phyloP scores from a whole-genome alignment of 2,329 filamentous ascomycete genomes.

The Talaromyces funiculosus region DNA sequence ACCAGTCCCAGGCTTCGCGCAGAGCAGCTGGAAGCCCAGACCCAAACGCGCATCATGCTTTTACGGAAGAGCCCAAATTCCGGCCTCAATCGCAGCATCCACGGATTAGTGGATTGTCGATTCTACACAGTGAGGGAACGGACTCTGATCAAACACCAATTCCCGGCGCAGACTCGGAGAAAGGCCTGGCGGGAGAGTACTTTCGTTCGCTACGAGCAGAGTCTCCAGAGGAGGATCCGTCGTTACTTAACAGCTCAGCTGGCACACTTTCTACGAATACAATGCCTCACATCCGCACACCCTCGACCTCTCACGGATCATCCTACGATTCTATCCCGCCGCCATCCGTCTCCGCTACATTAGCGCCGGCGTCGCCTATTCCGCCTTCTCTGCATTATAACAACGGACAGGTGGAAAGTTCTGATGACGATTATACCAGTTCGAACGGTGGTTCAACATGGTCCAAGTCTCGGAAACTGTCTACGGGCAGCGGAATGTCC shows the following conservation, averaged over 20 bases:
- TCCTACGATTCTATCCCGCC: conserved; percentile 35
- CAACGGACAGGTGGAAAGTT: conserved; percentile 59
- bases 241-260: conserved; percentile 10
- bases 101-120: conserved; percentile 59
- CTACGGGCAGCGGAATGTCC: conserved; percentile 61
- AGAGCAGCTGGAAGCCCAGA: conserved; percentile 33
- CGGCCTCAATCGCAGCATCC: conserved; percentile 71
- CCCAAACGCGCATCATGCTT: conserved; percentile 30
- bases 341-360: conserved; percentile 35
- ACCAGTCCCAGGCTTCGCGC: conserved; percentile 36
- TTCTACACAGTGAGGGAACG: conserved; percentile 19
- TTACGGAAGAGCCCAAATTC: conserved; percentile 39
- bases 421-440: conserved; percentile 62
- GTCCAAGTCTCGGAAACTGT: conserved; percentile 69
- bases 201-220: conserved; percentile 27
- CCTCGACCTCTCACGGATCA: conserved; percentile 25
- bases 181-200: conserved; percentile 17
- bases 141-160: conserved; percentile 21
- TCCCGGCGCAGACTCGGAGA: conserved; percentile 30
- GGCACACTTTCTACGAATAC: not conserved
- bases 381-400: conserved; percentile 43
- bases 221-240: conserved; percentile 27
- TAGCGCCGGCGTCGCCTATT: conserved; percentile 43
- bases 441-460: conserved; percentile 56
- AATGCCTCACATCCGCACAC: not conserved